These are phyloP conservation scores for Colletotrichum endophyticum DNA, from an alignment of 2,329 filamentous ascomycete species.

Conservation along the genomic window DNA sequence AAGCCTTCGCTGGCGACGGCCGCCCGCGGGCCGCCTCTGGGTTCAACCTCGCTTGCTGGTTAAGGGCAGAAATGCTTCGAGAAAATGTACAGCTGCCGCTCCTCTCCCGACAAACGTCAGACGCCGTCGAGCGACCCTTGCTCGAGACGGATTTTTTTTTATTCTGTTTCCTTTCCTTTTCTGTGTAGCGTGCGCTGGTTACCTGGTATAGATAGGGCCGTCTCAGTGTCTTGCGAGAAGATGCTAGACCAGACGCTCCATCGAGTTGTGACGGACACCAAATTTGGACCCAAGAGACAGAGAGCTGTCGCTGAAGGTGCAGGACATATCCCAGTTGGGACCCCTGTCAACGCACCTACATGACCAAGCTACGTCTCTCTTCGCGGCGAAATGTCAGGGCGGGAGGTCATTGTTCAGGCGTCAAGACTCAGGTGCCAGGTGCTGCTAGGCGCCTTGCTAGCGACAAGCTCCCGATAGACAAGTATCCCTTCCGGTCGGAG, in stretches of 20 bases:
- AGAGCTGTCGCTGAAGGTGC: background rate
- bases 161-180: background rate
- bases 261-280: background rate
- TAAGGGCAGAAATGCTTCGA: background rate
- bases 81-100: background rate
- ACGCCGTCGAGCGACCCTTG: background rate
- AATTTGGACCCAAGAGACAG: background rate
- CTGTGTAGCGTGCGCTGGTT: background rate
- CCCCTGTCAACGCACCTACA: constrained; percentile 13
- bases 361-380: constrained; percentile 2
- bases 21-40: background rate
- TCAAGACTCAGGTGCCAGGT: background rate
- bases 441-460: background rate
- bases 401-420: constrained; percentile 9
- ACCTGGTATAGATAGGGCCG: background rate
- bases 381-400: constrained; percentile 12
- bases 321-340: background rate
- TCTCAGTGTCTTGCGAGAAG: background rate
- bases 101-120: background rate
- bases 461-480: background rate
- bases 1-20: background rate
- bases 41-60: background rate
- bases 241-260: background rate
- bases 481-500: background rate
- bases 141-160: background rate